These are phyloP conservation scores for Bruguiera gymnorhiza DNA, from an alignment of 345 rosid genomes.

Conservation along the genomic window DNA sequence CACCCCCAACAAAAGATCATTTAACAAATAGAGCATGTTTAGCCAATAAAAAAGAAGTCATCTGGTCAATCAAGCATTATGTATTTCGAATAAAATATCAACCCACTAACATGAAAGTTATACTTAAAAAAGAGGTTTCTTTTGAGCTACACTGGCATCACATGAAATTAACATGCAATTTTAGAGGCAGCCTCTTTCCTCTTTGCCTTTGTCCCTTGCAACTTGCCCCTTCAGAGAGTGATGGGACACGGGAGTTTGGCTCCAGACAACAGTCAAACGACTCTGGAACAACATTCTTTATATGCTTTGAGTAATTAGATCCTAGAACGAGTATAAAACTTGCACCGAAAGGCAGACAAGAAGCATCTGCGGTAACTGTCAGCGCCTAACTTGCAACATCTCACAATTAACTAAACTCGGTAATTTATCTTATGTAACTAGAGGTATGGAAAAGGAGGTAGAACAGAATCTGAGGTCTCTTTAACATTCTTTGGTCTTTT, in stretches of 20 bases:
- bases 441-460: constrained; percentile 2
- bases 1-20: neutral
- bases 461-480: constrained; percentile 3
- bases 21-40: neutral
- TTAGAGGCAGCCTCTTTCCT: neutral
- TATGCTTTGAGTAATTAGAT: neutral
- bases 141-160: neutral
- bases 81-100: neutral
- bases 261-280: neutral
- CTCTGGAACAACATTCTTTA: neutral
- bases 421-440: constrained; percentile 16
- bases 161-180: neutral
- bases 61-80: neutral
- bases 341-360: neutral
- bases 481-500: constrained; percentile 10
- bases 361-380: neutral
- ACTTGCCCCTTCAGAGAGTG: constrained; percentile 15
- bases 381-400: constrained; percentile 10
- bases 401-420: constrained; percentile 6
- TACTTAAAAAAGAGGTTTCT: neutral
- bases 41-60: neutral
- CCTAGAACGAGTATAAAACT: neutral
- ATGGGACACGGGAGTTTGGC: neutral
- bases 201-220: neutral
- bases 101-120: neutral